Evolutionary conservation across 768 basidiomycete genomes (phyloP).

Genomic region (Pulveroboletus sp.): DNA sequence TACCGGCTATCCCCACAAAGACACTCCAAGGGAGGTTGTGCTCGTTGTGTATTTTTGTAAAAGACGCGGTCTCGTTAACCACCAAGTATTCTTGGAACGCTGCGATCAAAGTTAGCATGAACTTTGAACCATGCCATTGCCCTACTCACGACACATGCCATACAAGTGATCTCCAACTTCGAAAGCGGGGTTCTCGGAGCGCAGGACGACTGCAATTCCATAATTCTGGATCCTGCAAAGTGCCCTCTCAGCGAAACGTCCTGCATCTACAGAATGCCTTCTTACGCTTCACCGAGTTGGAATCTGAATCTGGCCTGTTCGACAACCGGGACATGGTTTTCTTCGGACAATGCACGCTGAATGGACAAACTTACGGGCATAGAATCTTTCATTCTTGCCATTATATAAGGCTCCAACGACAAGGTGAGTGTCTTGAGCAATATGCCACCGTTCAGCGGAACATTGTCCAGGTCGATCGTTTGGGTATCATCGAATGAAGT

Average conservation of each 20-base stretch:
- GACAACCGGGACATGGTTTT: background rate
- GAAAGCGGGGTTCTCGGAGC: constrained; percentile 13
- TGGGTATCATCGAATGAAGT: constrained; percentile 41
- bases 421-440: constrained; percentile 49
- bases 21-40: constrained; percentile 25
- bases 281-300: constrained; percentile 6
- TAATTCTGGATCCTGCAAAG: constrained; percentile 25
- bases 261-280: background rate
- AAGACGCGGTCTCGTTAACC: background rate
- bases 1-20: constrained; percentile 25
- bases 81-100: constrained; percentile 7
- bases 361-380: constrained; percentile 33
- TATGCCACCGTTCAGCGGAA: constrained; percentile 42
- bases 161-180: constrained; percentile 14
- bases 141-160: background rate
- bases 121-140: background rate
- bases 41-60: constrained; percentile 19
- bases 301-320: background rate
- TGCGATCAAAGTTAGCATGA: background rate
- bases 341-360: constrained; percentile 24
- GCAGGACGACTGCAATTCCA: constrained; percentile 33
- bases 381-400: constrained; percentile 35
- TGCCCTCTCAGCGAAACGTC: background rate
- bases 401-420: constrained; percentile 44
- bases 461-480: constrained; percentile 48